Conservation (phyloP, 495 filamentous ascomycete species). For the Xylaria scruposa region DNA sequence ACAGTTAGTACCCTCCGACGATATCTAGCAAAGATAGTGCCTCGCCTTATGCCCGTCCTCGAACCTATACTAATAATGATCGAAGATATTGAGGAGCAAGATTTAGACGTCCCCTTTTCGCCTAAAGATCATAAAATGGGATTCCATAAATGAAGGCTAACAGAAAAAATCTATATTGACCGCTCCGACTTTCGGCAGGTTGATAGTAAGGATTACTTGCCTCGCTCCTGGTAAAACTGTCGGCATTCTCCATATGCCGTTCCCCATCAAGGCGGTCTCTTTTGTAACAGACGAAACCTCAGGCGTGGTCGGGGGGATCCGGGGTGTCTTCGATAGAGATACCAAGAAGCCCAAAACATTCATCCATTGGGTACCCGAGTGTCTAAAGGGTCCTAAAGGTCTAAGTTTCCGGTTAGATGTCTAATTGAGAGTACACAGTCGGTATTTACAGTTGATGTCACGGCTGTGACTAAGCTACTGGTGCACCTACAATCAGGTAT, state of each 20-base stretch:
- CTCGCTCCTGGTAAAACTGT: constrained; percentile 90
- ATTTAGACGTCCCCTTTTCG: background rate
- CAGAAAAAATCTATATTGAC: constrained; percentile 17
- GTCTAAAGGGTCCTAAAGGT: no score
- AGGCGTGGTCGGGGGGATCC: constrained; percentile 73
- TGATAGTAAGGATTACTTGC: constrained; percentile 86
- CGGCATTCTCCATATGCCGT: constrained; percentile 73
- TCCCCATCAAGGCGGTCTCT: constrained; percentile 76
- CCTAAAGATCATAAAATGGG: background rate
- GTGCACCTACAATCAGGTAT: no score
- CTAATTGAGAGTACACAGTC: no score
- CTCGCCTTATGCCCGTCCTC: background rate
- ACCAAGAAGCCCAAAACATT: constrained; percentile 85
- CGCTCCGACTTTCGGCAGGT: constrained; percentile 37
- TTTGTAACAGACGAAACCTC: constrained; percentile 73
- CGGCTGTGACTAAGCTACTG: no score
- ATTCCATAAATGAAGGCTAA: constrained; percentile 33
- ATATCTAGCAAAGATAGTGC: background rate
- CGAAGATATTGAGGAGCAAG: background rate
- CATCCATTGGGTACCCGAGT: constrained; percentile 90
- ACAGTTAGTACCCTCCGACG: no score
- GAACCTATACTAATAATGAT: background rate
- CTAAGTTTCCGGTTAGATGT: no score
- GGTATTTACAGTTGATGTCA: no score
- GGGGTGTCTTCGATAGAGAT: constrained; percentile 69